A percentile compares a stretch with the other conserved stretches of the same genome.
Conservation (phyloP, 768 basidiomycete genomes). For the Cystofilobasidium bisporidii region DNA sequence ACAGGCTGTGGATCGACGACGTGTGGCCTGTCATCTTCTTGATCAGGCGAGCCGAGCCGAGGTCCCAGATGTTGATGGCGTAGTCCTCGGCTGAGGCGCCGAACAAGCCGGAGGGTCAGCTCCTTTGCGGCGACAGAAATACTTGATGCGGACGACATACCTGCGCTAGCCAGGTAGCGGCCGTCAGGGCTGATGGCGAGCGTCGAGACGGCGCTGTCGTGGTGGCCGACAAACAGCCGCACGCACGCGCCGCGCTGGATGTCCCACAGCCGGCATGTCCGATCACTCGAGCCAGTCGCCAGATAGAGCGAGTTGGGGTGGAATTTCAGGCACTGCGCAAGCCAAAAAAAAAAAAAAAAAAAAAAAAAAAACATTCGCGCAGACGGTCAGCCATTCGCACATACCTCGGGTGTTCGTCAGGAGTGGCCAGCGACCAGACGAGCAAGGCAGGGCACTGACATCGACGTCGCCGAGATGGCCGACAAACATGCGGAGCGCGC, state of each 20-base stretch:
- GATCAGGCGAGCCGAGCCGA: conserved; percentile 84
- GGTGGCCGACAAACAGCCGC: conserved; percentile 90
- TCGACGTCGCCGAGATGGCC: conserved; percentile 96
- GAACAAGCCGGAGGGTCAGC: background rate
- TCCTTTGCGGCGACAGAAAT: too few species aligned
- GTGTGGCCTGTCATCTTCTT: conserved; percentile 96
- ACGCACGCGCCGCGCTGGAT: conserved; percentile 91
- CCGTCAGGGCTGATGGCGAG: conserved; percentile 90
- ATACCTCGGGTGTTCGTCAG: too few species aligned
- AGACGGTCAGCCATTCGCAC: too few species aligned
- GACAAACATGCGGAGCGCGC: conserved; percentile 80
- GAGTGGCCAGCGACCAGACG: too few species aligned
- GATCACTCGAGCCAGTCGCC: conserved; percentile 91
- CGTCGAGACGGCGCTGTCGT: conserved; percentile 65
- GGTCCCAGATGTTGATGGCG: conserved; percentile 90
- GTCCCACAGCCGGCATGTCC: conserved; percentile 95
- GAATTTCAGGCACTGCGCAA: conserved; percentile 72
- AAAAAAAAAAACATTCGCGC: too few species aligned
- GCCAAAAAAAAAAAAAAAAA: too few species aligned
- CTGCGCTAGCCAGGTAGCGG: conserved; percentile 80
- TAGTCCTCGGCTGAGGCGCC: conserved; percentile 63
- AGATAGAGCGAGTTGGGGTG: conserved; percentile 97
- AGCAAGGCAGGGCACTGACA: conserved; percentile 53
- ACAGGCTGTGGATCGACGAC: conserved; percentile 75
- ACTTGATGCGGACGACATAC: conserved; percentile 47